Conservation (phyloP, 2,329 filamentous ascomycete genomes). For the Sporothrix humicola region DNA sequence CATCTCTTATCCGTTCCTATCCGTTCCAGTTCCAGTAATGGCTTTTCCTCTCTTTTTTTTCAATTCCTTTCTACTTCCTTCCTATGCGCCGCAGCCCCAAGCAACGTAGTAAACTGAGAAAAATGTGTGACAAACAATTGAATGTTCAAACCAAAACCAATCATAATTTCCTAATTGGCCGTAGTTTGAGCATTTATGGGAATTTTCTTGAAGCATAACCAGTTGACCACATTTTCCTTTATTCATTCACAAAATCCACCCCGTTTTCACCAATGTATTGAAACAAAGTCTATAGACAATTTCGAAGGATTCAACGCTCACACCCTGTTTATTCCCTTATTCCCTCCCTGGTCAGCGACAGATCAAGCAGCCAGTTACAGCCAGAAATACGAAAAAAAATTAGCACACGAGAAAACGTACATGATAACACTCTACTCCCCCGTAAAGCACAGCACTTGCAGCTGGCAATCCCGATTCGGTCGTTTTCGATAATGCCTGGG, state of each 20-base stretch:
- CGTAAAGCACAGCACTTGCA: not conserved
- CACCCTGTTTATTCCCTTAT: not conserved
- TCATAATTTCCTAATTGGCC: not conserved
- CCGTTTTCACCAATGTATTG: not conserved
- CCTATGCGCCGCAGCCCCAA: not conserved
- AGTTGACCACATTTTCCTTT: not conserved
- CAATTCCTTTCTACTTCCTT: not conserved
- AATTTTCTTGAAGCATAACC: too few species aligned
- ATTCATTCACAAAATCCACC: too few species aligned
- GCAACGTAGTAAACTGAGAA: slow-evolving; percentile 4
- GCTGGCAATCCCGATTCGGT: not conserved
- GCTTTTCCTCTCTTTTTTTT: too few species aligned
- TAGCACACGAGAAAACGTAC: too few species aligned
- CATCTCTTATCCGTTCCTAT: not conserved
- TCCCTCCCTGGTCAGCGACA: not conserved
- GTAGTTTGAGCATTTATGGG: too few species aligned
- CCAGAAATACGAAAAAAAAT: not conserved
- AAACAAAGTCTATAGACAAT: not conserved
- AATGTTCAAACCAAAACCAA: not conserved
- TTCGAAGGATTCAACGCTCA: slow-evolving; percentile 20
- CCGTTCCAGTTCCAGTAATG: not conserved
- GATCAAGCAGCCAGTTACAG: not conserved
- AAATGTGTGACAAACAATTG: not conserved
- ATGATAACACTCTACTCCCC: not conserved
- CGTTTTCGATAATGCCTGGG: not conserved